Percentiles rank a stretch among this genome's conserved stretches.
Conservation (phyloP, 2,329 filamentous ascomycete species). For the Neopestalotiopsis sp. region DNA sequence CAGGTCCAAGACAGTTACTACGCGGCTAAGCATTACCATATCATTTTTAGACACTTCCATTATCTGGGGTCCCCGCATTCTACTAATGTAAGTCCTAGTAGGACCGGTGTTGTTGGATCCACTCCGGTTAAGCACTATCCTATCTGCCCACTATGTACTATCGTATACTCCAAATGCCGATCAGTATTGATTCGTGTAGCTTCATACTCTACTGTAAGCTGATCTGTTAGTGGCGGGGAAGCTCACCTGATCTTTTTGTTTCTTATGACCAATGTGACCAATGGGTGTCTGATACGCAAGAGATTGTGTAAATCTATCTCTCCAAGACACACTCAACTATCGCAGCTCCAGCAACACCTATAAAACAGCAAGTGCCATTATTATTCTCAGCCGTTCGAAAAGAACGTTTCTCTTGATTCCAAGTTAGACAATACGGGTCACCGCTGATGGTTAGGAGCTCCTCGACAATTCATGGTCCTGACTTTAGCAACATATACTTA, state of each 20-base stretch:
- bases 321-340: too few species aligned
- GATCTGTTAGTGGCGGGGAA: not conserved
- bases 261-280: too few species aligned
- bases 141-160: not conserved
- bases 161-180: not conserved
- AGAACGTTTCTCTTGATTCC: too few species aligned
- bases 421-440: too few species aligned
- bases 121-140: not conserved
- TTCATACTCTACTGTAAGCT: not conserved
- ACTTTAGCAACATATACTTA: not conserved
- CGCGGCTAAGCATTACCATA: not conserved
- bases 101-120: not conserved
- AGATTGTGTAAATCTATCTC: too few species aligned
- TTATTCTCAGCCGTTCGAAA: too few species aligned
- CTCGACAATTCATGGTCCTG: too few species aligned
- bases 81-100: not conserved
- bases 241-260: too few species aligned
- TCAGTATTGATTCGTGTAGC: not conserved
- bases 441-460: not conserved
- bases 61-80: not conserved
- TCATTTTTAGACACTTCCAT: not conserved
- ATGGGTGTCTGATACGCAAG: too few species aligned
- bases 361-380: too few species aligned
- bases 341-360: too few species aligned
- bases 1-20: not conserved